Conservation (phyloP, 495 filamentous ascomycete genomes). For the Schizothecium vesticola region DNA sequence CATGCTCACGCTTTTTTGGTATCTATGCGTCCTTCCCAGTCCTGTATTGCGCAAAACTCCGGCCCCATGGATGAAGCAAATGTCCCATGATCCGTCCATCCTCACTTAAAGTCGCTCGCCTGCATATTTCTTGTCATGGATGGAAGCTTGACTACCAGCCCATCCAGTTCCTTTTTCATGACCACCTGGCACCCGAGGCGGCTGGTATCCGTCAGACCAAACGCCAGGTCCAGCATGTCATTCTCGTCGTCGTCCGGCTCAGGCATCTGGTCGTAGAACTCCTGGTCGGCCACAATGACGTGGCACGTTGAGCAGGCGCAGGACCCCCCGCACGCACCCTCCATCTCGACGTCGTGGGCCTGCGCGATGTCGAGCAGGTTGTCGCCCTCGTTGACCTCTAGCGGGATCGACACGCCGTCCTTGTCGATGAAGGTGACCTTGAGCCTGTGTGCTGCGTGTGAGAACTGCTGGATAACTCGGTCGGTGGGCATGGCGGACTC, state of each 20-base stretch:
- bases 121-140: constrained; percentile 95
- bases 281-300: constrained; percentile 80
- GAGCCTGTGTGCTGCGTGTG: constrained; percentile 49
- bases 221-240: constrained; percentile 96
- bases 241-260: constrained; percentile 98
- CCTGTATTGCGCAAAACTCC: constrained; percentile 17
- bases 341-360: constrained; percentile 94
- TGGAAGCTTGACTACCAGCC: constrained; percentile 75
- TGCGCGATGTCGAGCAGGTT: constrained; percentile 94
- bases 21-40: constrained; percentile 18
- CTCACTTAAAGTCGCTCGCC: constrained; percentile 75
- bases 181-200: constrained; percentile 90
- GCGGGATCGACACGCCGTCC: constrained; percentile 66
- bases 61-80: neutral
- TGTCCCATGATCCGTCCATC: neutral
- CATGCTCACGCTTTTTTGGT: constrained; percentile 18
- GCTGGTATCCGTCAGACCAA: constrained; percentile 92
- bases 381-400: constrained; percentile 78
- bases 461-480: neutral
- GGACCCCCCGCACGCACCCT: constrained; percentile 92
- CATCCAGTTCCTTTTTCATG: constrained; percentile 87
- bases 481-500: constrained; percentile 25
- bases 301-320: constrained; percentile 98
- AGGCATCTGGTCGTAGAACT: constrained; percentile 83
- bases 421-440: constrained; percentile 93